Conservation (phyloP, 805 yeast genomes). For the Kodamaea nitidulidarum region DNA sequence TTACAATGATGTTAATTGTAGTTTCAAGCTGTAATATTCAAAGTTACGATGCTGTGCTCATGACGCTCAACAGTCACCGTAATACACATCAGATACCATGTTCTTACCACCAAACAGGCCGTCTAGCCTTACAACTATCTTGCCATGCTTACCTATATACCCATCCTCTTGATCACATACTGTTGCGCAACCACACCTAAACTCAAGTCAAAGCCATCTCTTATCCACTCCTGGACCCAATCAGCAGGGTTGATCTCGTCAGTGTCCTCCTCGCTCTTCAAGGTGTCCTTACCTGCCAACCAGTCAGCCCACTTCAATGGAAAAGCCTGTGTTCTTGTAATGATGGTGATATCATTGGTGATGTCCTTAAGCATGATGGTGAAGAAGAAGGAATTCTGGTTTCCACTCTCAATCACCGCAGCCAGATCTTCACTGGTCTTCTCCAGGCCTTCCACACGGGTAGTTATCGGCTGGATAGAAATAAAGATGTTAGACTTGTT, state of each 20-base stretch:
- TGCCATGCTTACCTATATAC: constrained; percentile 45
- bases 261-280: constrained; percentile 18
- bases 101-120: no score
- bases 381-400: constrained; percentile 63
- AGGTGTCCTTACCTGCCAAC: constrained; percentile 53
- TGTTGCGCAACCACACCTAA: constrained; percentile 87
- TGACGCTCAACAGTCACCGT: no score
- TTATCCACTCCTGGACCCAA: constrained; percentile 45
- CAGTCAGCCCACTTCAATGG: constrained; percentile 91
- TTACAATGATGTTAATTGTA: no score
- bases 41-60: no score
- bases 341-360: constrained; percentile 68
- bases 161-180: constrained; percentile 90
- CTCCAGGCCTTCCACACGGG: constrained; percentile 21
- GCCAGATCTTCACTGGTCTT: constrained; percentile 21
- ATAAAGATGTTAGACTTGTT: constrained; percentile 61
- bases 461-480: constrained; percentile 60
- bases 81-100: no score
- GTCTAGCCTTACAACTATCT: no score
- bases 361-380: constrained; percentile 73
- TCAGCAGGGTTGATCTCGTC: constrained; percentile 35
- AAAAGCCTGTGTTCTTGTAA: constrained; percentile 82
- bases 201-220: constrained; percentile 63
- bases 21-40: no score
- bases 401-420: constrained; percentile 42